Conservation (phyloP, 78 protist genomes). For the Polysphondylium violaceum region DNA sequence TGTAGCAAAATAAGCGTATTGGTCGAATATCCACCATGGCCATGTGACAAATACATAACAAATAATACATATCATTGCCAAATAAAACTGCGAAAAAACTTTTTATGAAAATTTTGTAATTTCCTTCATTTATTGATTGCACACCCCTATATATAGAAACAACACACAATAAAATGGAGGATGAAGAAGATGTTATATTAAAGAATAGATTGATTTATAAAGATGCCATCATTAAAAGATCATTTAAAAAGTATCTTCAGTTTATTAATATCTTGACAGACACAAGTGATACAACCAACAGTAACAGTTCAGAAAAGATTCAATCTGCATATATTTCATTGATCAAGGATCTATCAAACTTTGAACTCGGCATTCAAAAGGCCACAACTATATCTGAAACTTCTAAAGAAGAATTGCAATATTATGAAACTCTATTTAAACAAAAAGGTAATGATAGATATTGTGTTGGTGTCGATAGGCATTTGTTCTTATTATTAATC, state of each 20-base stretch:
- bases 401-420: constrained; percentile 29
- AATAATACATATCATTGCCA: too few species aligned
- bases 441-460: constrained; percentile 9
- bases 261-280: constrained; percentile 8
- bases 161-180: constrained; percentile 6
- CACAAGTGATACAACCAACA: not conserved
- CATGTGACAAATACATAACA: too few species aligned
- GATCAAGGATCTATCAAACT: constrained; percentile 28
- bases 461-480: too few species aligned
- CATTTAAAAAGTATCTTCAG: constrained; percentile 60
- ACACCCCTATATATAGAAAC: too few species aligned
- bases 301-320: not conserved
- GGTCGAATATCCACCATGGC: too few species aligned
- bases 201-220: constrained; percentile 28
- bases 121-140: too few species aligned
- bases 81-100: too few species aligned
- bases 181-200: constrained; percentile 31
- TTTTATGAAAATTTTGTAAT: too few species aligned
- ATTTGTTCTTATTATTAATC: not conserved
- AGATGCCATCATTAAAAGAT: constrained; percentile 26
- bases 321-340: constrained; percentile 14
- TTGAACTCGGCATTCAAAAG: constrained; percentile 58
- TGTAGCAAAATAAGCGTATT: too few species aligned
- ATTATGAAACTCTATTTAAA: constrained; percentile 17
- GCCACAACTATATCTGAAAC: constrained; percentile 41